Base-by-base conservation (phyloP, 2,329 filamentous ascomycete species). In the Colletotrichum costaricense region DNA sequence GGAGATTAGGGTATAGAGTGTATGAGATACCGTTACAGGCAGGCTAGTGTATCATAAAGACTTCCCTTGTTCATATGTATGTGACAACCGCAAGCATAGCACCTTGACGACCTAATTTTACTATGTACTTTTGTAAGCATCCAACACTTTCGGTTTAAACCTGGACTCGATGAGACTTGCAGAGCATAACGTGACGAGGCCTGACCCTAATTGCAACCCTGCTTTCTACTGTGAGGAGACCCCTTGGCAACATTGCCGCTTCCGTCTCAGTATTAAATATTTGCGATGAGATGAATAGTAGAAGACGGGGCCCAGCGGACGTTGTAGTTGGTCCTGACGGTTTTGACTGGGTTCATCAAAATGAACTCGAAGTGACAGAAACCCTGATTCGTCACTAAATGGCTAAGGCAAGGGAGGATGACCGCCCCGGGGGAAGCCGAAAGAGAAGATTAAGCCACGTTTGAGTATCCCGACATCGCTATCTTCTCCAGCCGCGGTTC, bases 41-140 rank as follows among this genome's bases (percentile, higher is more conserved):
- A 83, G 81, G 82, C 83, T 86, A 86, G 84, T 88, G 86, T 88
- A 88, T 82, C 86, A 88, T 88, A 88, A 86, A 77, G 79, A 79
- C 77, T 81, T 79, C 76, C 78, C 63, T 67, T 74, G 72, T 74
- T 74, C 69, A 74, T 72, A 74, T 74, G 71, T 73, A 38, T 59
- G 71, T 73, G 71, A 73, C 60, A 65, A 57, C 63, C 55, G 60
- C 55, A 60, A 73, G 71, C 67, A 49, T 73, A 65, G 67, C 62
- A 66, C 62, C 60, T 49, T 46, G 62, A 71, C 71, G 60, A 69
- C 71, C 67, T 71, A 71, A 73, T 73, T 73, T 67, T 71, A 73
- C 67, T 71, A 62, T 71, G 67, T 66, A 57, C 28, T 57, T 30
- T 57, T 57, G 33, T 2, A 57, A 65, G 33, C 16, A 22, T 14